Conservation (phyloP, 192 early-diverging fungal genomes). For the Powellomyces hirtus region DNA sequence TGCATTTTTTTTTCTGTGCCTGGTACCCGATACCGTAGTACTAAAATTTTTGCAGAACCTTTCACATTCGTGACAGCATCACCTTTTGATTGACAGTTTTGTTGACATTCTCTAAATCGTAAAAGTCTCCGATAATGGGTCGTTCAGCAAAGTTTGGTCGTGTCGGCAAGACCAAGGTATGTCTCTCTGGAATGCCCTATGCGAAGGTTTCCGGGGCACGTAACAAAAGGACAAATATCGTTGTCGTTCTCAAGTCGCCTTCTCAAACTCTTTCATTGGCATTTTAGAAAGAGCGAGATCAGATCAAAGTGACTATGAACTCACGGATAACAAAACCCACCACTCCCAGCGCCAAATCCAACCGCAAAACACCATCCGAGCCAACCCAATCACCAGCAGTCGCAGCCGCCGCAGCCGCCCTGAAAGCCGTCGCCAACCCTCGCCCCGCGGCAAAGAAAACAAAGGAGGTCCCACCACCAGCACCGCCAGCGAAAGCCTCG, state of each 20-base stretch:
- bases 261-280: background rate
- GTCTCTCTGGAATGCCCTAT: background rate
- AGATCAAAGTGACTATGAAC: conserved; percentile 20
- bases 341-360: background rate
- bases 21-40: too few relatives aligned
- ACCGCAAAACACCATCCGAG: background rate
- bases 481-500: background rate
- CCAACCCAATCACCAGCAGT: background rate
- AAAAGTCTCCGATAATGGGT: too few relatives aligned
- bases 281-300: conserved; percentile 23
- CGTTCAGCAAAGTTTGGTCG: conserved; percentile 13
- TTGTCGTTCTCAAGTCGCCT: background rate
- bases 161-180: conserved; percentile 22
- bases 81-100: too few relatives aligned
- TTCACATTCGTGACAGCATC: too few relatives aligned
- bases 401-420: background rate
- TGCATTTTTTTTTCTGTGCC: too few relatives aligned
- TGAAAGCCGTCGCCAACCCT: background rate
- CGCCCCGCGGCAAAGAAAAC: background rate
- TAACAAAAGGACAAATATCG: too few relatives aligned
- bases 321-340: background rate
- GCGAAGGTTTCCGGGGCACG: background rate
- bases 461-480: background rate
- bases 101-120: too few relatives aligned
- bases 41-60: too few relatives aligned